Conservation (phyloP, 352 stramenopile species). For the Phytophthora chlamydospora region DNA sequence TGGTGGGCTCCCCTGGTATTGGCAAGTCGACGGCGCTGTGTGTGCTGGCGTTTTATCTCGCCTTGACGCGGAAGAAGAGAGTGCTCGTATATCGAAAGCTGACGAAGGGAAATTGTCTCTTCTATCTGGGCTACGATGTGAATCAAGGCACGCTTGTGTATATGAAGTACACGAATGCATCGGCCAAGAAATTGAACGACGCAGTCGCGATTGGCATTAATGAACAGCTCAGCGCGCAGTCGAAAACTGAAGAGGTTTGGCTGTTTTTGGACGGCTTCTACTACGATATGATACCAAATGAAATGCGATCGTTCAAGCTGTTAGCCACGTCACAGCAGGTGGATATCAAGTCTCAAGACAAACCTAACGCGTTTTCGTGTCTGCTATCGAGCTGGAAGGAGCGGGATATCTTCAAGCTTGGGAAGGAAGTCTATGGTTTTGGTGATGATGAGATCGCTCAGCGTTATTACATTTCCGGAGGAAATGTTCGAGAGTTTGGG, state of each 20-base stretch:
- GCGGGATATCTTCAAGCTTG: neutral
- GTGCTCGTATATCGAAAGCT: constrained; percentile 4
- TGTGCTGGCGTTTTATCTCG: constrained; percentile 10
- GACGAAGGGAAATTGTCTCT: neutral
- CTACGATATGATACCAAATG: neutral
- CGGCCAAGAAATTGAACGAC: neutral
- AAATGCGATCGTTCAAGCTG: neutral
- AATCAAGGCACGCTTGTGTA: neutral
- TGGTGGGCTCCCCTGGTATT: neutral
- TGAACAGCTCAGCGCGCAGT: neutral
- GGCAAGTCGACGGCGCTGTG: constrained; percentile 4
- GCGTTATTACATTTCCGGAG: constrained; percentile 5
- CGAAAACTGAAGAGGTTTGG: neutral
- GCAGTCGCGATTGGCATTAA: neutral
- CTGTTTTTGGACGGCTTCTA: neutral
- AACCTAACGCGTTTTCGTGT: neutral
- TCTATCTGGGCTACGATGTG: neutral
- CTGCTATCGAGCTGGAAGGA: neutral
- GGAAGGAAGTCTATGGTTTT: neutral
- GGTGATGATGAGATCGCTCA: neutral
- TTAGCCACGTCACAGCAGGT: neutral
- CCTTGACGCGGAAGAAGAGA: constrained; percentile 2
- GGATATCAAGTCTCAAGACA: constrained; percentile 2
- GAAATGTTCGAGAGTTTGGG: too few species aligned
- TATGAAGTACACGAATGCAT: neutral